These are phyloP conservation scores for Lasiosphaeria hispida DNA, from an alignment of 495 filamentous ascomycete genomes.

Conservation along the genomic window DNA sequence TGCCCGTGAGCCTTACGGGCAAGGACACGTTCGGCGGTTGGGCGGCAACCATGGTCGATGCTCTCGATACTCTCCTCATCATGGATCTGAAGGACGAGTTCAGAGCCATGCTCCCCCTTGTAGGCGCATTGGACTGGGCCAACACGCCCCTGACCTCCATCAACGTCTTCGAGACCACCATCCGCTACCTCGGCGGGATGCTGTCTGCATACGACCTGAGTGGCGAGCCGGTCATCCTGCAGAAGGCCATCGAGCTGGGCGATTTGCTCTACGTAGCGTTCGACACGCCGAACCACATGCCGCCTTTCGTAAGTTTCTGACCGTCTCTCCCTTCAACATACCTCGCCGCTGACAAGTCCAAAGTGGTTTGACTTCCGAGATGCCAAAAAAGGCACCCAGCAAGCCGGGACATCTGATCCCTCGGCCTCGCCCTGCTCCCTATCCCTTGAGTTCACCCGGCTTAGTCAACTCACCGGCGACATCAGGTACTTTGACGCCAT, in stretches of 20 bases:
- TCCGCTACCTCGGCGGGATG: conserved; percentile 72
- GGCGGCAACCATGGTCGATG: conserved; percentile 79
- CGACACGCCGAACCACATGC: conserved; percentile 88
- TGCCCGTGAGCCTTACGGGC: conserved; percentile 55
- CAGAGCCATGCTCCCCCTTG: conserved; percentile 63
- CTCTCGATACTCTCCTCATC: conserved; percentile 79
- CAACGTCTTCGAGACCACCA: conserved; percentile 72
- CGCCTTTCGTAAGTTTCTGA: conserved; percentile 47
- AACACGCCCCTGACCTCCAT: conserved; percentile 51
- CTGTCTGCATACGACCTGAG: conserved; percentile 76
- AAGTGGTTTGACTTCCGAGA: conserved; percentile 63
- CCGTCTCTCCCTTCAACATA: background rate
- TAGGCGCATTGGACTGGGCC: conserved; percentile 71
- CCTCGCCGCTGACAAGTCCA: background rate
- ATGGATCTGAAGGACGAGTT: conserved; percentile 79
- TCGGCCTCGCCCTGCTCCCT: conserved; percentile 78
- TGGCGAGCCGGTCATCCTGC: conserved; percentile 56
- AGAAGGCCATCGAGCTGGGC: conserved; percentile 75
- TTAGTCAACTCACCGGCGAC: conserved; percentile 76
- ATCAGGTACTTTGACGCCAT: conserved; percentile 81
- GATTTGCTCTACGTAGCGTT: conserved; percentile 79
- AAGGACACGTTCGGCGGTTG: conserved; percentile 72
- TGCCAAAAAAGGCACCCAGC: conserved; percentile 71
- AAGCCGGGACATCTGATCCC: conserved; percentile 49
- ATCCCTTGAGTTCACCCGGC: conserved; percentile 77